These are phyloP conservation scores for Somion occarium DNA, from an alignment of 1,284 basidiomycete genomes.

Conservation along the genomic window DNA sequence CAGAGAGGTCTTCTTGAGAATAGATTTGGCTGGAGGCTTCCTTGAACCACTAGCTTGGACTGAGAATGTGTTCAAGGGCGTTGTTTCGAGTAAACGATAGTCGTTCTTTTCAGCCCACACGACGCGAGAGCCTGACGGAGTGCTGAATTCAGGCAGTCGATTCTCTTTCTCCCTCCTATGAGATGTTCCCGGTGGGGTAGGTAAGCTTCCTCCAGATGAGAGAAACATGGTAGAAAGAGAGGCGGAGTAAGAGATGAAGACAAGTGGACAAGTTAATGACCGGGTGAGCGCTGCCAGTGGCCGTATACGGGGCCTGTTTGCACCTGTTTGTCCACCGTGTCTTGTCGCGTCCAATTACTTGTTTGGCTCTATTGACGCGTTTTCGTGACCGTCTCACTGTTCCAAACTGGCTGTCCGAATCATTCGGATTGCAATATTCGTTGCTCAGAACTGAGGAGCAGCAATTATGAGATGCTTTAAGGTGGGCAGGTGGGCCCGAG, in stretches of 20 bases:
- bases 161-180: constrained; percentile 52
- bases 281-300: background rate
- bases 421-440: too few species aligned
- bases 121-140: constrained; percentile 38
- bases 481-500: too few species aligned
- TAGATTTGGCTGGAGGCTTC: constrained; percentile 49
- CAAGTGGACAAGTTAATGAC: background rate
- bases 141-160: constrained; percentile 20
- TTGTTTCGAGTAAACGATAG: constrained; percentile 39
- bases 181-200: constrained; percentile 59
- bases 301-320: background rate
- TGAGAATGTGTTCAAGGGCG: constrained; percentile 23
- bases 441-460: too few species aligned
- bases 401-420: too few species aligned
- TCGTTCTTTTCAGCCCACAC: constrained; percentile 56
- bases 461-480: too few species aligned
- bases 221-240: background rate
- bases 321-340: constrained; percentile 1
- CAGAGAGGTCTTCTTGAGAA: constrained; percentile 48
- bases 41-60: constrained; percentile 31
- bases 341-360: constrained; percentile 4
- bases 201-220: constrained; percentile 24
- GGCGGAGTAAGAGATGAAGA: background rate
- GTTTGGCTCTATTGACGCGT: constrained; percentile 9
- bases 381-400: background rate